Base-by-base conservation (phyloP, 306 rosid genomes). In the Fragaria iinumae region DNA sequence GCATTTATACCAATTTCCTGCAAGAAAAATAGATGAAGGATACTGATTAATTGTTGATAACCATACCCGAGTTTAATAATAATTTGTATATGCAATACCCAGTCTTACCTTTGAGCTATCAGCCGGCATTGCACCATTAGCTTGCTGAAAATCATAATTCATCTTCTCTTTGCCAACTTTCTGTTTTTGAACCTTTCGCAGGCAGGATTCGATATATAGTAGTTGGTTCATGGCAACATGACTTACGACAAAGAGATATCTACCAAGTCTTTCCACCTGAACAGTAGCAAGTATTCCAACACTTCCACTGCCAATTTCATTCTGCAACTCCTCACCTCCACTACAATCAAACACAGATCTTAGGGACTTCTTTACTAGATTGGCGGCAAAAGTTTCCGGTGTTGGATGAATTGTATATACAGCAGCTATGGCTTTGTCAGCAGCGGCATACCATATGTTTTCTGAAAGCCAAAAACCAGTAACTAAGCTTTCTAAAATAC, bases 151-250 rank as follows among this genome's bases (percentile, higher is more conserved):
- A 80, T 87, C 91, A 74, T 68, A n/a, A 62, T 76, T 85, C 73
- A 72, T 85, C 73, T 87, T 90, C 77, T 80, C 92, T 76, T 86
- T 84, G 8, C 69, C 16, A 49, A 60, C 85, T 81, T 83, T 94
- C 85, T 94, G 98, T 83, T 89, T 94, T 85, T 87, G 96, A 69
- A 94, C 89, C 89, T 90, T 94, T 60, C 91, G 87, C 68, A 84
- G 88, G 79, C 97, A 94, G 34, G 92, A 90, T 87, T 94, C 98
- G 29, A 94, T 88, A 82, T 94, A 92, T 48, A 90, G 86, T 72
- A 94, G 78, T 41, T 94, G 98, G 85, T 92, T 92, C 98, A 92
- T 92, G 87, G 97, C 97, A 76, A 87, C 84, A 83, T 90, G 97
- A 83, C 97, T 92, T 67, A 72, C 52, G 21, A 92, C 76, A 90